Conservation (phyloP, 306 rosid species). For the Malus asiatica region DNA sequence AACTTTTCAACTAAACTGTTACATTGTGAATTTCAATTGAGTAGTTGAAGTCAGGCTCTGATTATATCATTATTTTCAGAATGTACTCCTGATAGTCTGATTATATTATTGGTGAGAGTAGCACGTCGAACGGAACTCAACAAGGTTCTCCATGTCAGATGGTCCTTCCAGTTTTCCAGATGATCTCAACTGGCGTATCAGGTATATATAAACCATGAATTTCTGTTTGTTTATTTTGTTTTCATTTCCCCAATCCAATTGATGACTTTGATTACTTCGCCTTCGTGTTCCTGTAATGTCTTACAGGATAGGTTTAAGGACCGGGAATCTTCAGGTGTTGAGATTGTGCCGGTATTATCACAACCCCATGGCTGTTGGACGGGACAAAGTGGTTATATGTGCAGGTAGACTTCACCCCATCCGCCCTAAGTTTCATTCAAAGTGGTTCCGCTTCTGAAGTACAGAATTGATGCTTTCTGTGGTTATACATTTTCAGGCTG, state of each 20-base stretch:
- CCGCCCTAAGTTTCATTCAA: background rate
- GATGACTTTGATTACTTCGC: background rate
- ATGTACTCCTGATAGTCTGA: constrained; percentile 22
- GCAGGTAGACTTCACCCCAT: constrained; percentile 43
- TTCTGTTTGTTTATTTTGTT: background rate
- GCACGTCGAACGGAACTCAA: constrained; percentile 38
- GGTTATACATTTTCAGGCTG: constrained; percentile 57
- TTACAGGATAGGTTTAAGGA: constrained; percentile 79
- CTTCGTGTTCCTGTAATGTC: constrained; percentile 4
- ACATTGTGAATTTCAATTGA: too few species aligned
- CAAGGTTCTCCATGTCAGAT: constrained; percentile 46
- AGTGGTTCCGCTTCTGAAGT: background rate
- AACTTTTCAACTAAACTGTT: too few species aligned
- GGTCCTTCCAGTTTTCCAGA: constrained; percentile 73
- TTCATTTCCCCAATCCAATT: background rate
- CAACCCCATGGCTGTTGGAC: constrained; percentile 73
- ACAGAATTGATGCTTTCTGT: background rate
- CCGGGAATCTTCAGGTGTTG: constrained; percentile 88
- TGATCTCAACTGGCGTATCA: constrained; percentile 78
- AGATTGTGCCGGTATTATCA: constrained; percentile 85
- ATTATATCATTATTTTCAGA: background rate
- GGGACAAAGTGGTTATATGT: constrained; percentile 73
- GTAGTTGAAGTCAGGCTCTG: too few species aligned
- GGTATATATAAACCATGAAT: constrained; percentile 25
- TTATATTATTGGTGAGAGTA: constrained; percentile 30